Evolutionary conservation across 257 asterid genomes (phyloP).

Genomic region (Gentiana straminea): DNA sequence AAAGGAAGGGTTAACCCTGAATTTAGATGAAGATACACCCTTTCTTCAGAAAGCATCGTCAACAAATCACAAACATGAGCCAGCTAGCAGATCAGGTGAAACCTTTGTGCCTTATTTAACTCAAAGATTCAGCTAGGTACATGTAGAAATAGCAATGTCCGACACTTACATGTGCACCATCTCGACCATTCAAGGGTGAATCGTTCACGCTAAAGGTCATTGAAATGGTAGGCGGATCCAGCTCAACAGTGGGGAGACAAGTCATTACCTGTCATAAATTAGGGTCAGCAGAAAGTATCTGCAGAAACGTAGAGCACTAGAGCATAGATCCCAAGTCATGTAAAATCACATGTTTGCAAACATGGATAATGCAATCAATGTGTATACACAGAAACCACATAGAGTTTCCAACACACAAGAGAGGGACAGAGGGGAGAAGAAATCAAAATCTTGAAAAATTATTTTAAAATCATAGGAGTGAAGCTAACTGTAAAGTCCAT

Average conservation of each 20-base stretch:
- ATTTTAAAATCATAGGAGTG: no score
- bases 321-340: background rate
- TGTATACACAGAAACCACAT: no score
- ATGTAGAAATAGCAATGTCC: no score
- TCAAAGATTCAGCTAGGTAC: no score
- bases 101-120: no score
- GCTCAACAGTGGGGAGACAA: constrained; percentile 84
- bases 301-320: background rate
- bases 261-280: constrained; percentile 53
- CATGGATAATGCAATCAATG: background rate
- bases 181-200: constrained; percentile 97
- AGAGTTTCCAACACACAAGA: no score
- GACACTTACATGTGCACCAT: constrained; percentile 76
- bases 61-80: background rate
- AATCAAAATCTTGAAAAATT: no score
- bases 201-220: constrained; percentile 99
- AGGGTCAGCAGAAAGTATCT: constrained; percentile 1
- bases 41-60: background rate
- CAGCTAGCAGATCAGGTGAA: no score
- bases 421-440: no score
- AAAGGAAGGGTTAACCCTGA: background rate
- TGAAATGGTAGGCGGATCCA: constrained; percentile 97
- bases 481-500: no score
- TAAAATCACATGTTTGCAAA: background rate
- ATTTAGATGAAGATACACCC: background rate